Evolutionary conservation across 345 rosid genomes (phyloP), one percentile per base, ranked within the genome.

Genomic region (Ailanthus altissimus): DNA sequence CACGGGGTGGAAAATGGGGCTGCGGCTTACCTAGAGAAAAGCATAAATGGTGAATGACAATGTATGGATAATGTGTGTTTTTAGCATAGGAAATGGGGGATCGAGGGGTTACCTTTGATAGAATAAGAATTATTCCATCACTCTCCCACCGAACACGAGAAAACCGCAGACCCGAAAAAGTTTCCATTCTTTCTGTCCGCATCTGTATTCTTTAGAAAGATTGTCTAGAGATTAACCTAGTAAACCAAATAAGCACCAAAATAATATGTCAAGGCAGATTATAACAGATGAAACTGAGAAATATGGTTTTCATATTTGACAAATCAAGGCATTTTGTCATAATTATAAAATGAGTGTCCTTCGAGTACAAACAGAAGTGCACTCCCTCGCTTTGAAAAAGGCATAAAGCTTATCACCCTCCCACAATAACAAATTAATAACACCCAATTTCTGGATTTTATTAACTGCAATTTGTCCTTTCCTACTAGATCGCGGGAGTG

Each of bases 101-200:
- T 20, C 40, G 3, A 13, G 69, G 69, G 69, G 25, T 26, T 16
- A 25, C 45, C 18, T 47, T 49, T 21, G 5, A 63, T 75, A 50
- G 23, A 75, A 50, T 21, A 75, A 75, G 50, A 75, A 51, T 47
- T 20, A 12, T 8, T 63, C 62, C 71, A 75, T 50, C 6, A 75
- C 23, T 36, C 50, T 20, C 16, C 26, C 61, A 51, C 4, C 20
- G 13, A 63, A 38, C 40, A 53, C 32, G 18, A 69, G 45, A 18
- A 21, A 71, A 21, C n/a, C 1, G 2, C 62, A 7, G 36, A 38
- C 36, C 50, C 26, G 6, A 26, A 38, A 28, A 32, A 26, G 43
- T 59, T 28, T 69, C 59, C 9, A 50, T 50, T 69, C 74, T 54
- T 54, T 20, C 47, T 36, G 47, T 54, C 9, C 12, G 12, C 18